Evolutionary conservation across 2,329 filamentous ascomycete genomes (phyloP), one percentile per base, ranked within the genome.

Genomic region (Trichoderma aggressivum): DNA sequence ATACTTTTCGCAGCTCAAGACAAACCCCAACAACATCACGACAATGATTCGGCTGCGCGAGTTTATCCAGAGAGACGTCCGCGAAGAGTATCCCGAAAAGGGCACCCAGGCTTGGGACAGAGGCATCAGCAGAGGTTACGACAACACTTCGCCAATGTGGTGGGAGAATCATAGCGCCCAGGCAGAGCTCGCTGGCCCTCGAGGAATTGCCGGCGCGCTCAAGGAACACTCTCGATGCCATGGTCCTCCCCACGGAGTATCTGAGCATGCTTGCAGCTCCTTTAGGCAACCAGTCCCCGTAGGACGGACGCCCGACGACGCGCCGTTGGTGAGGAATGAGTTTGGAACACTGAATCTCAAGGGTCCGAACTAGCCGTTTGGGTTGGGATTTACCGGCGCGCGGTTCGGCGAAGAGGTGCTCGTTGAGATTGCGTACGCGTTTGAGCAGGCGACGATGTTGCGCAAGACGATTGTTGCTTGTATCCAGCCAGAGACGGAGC

Each of bases 391-490:
- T 74, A 80, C 91, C 55, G 91, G 90, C 0, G 79, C 79, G 3
- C 84, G 83, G 66, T 93, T 87, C 81, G 86, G 83, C 47, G 91
- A 93, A 78, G 86, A 86, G 75, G 83, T 79, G 32, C 76, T 93
- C 73, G 87, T 93, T 70, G 87, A 86, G 0, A 85, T 89, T 76
- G 90, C 90, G 7, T 92, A 90, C 81, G 90, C 89, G 5, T 92
- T 89, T 79, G 91, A 93, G 82, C 88, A 91, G 81, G 81, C 83
- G 73, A 90, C 80, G 1, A 67, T 71, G 47, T 75, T 76, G 34
- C 72, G 81, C 12, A 72, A 75, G 7, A 73, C 70, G 16, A 74
- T 80, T 7, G 75, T 76, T 61, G 76, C 78, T 6, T 75, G 76
- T 11, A 63, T 81, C 0, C 67, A 75, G 70, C 80, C 80, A 4